Evolutionary conservation across 352 stramenopile genomes (phyloP).

Genomic region (Phytophthora pseudosyringae): DNA sequence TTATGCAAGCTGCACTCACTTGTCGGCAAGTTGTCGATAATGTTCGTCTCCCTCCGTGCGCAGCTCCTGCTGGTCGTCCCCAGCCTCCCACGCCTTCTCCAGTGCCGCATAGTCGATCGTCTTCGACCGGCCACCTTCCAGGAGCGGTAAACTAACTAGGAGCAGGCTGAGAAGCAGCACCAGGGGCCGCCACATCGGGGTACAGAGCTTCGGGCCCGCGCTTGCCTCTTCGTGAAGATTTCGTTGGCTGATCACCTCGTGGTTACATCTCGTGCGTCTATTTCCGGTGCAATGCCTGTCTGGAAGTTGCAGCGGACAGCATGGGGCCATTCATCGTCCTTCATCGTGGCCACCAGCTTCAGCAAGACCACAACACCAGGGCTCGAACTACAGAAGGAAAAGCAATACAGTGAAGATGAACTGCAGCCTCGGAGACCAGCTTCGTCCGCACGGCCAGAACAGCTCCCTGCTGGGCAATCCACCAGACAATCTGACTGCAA

Average conservation of each 20-base stretch:
- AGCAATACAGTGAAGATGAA: constrained; percentile 8
- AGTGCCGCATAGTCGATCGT: constrained; percentile 72
- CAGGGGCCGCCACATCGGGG: constrained; percentile 6
- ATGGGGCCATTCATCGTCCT: constrained; percentile 4
- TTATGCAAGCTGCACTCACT: constrained; percentile 30
- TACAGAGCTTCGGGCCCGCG: not conserved
- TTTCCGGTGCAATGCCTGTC: constrained; percentile 10
- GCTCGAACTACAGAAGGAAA: not conserved
- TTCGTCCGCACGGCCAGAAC: constrained; percentile 10
- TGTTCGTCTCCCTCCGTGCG: constrained; percentile 58
- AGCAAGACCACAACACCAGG: not conserved
- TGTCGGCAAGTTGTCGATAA: constrained; percentile 47
- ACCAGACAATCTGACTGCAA: not conserved
- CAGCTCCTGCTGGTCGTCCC: constrained; percentile 55
- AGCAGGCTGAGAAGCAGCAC: constrained; percentile 12
- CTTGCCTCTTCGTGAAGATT: constrained; percentile 26
- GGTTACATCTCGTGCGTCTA: constrained; percentile 14
- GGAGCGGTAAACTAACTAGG: not conserved
- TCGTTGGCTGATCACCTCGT: constrained; percentile 4
- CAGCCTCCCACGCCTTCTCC: constrained; percentile 67
- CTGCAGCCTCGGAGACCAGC: constrained; percentile 20
- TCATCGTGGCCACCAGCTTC: not conserved
- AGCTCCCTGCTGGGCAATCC: not conserved
- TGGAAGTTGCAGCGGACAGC: not conserved
- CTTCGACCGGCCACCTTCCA: constrained; percentile 6